These are phyloP conservation scores for Paraphaeosphaeria sporulosa DNA, from an alignment of 2,329 filamentous ascomycete species.

Conservation along the genomic window DNA sequence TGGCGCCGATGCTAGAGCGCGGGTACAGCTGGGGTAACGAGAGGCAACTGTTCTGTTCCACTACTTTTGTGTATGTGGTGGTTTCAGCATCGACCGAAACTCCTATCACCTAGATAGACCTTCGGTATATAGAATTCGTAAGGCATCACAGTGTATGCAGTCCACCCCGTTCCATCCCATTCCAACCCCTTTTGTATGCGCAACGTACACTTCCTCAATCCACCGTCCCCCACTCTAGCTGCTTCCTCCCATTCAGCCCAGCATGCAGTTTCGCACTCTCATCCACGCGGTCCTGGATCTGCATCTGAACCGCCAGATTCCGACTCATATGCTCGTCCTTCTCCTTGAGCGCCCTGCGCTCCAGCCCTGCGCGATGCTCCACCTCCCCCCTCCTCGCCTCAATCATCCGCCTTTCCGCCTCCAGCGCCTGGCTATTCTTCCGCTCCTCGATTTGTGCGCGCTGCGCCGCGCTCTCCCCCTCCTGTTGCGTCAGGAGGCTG, in stretches of 20 bases:
- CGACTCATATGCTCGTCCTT: constrained; percentile 44
- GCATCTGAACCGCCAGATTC: constrained; percentile 43
- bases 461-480: constrained; percentile 33
- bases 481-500: constrained; percentile 37
- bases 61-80: too few species aligned
- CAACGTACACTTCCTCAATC: constrained; percentile 23
- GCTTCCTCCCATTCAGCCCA: constrained; percentile 34
- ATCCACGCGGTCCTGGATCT: constrained; percentile 37
- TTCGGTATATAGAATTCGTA: too few species aligned
- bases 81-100: too few species aligned
- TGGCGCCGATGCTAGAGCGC: too few species aligned
- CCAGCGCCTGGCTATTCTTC: constrained; percentile 23
- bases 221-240: constrained; percentile 43
- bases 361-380: constrained; percentile 36
- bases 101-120: too few species aligned
- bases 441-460: constrained; percentile 34
- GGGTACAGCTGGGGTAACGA: too few species aligned
- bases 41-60: too few species aligned
- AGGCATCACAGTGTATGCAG: too few species aligned
- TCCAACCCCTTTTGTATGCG: background rate
- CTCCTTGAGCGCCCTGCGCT: constrained; percentile 38
- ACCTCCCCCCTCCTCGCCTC: constrained; percentile 35
- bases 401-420: constrained; percentile 29
- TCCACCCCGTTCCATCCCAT: too few species aligned
- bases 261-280: constrained; percentile 44